Conservation (phyloP, 352 stramenopile genomes). For the Globisporangium camurandrum region DNA sequence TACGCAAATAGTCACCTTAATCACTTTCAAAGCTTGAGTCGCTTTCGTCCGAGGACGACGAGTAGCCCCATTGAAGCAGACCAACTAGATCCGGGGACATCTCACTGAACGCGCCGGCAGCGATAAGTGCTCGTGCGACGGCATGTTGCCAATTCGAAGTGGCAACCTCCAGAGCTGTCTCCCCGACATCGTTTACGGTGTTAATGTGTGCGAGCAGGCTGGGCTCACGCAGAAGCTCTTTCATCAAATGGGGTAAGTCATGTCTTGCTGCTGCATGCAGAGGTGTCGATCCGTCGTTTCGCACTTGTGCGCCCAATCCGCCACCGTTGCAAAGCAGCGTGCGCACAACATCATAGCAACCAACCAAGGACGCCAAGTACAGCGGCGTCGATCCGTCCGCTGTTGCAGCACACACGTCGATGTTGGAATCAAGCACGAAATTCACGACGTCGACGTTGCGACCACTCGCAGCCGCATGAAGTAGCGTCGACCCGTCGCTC, state of each 20-base stretch:
- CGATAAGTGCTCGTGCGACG: background rate
- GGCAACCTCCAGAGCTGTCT: background rate
- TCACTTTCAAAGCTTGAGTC: too few relatives aligned
- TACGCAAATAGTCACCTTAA: background rate
- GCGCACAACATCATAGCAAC: background rate
- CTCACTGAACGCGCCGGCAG: background rate
- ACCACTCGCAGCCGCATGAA: background rate
- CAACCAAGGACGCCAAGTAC: background rate
- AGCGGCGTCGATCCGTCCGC: background rate
- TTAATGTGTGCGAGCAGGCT: background rate
- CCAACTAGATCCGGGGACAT: background rate
- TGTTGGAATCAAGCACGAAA: background rate
- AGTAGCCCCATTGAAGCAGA: too few relatives aligned
- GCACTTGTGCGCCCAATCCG: background rate
- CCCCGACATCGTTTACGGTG: background rate
- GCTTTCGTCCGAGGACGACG: too few relatives aligned
- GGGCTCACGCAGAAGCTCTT: background rate
- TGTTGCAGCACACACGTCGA: background rate
- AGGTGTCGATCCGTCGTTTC: background rate
- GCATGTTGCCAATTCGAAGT: background rate
- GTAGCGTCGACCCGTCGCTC: background rate
- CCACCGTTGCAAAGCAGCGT: background rate
- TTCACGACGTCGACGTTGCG: background rate
- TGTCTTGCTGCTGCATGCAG: background rate
- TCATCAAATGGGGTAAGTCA: background rate